A percentile compares a stretch with the other conserved stretches of the same genome.
These are phyloP conservation scores for Ophiostoma tasmaniense DNA, from an alignment of 2,329 filamentous ascomycete genomes.

Conservation along the genomic window DNA sequence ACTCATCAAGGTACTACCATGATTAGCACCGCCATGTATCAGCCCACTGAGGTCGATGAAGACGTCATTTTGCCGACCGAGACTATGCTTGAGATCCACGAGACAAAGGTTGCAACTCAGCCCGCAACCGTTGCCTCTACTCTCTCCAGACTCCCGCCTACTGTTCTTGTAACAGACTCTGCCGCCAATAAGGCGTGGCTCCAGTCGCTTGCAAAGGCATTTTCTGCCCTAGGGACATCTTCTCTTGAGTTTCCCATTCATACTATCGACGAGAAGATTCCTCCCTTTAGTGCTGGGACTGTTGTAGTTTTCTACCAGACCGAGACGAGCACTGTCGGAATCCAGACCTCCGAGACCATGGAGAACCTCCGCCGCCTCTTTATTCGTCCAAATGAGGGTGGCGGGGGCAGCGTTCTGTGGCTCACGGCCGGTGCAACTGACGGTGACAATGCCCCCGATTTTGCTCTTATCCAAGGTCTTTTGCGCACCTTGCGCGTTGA, in stretches of 20 bases:
- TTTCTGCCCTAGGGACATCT: background rate
- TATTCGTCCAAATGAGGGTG: conserved; percentile 12
- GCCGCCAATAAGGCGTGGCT: conserved; percentile 17
- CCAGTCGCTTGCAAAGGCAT: background rate
- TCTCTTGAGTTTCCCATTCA: background rate
- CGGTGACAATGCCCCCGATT: conserved; percentile 23
- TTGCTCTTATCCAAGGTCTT: conserved; percentile 28
- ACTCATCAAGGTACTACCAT: conserved; percentile 21
- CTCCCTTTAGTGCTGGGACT: conserved; percentile 6
- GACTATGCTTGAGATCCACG: background rate
- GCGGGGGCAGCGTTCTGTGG: conserved; percentile 27
- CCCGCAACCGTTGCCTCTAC: background rate
- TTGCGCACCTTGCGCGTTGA: conserved; percentile 28
- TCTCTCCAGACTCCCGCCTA: background rate
- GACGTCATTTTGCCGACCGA: background rate
- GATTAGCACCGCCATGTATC: conserved; percentile 17
- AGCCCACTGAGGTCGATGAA: background rate
- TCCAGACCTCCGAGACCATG: conserved; percentile 24
- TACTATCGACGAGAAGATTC: conserved; percentile 7
- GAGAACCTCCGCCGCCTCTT: conserved; percentile 24
- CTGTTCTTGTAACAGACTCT: conserved; percentile 16
- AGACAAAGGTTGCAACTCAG: background rate
- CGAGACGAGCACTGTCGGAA: conserved; percentile 11
- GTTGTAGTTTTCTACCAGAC: conserved; percentile 19
- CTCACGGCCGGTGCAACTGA: conserved; percentile 26